phyloP scores from a whole-genome alignment of 139 green algal genomes.

The Axilococcus clingmanii region DNA sequence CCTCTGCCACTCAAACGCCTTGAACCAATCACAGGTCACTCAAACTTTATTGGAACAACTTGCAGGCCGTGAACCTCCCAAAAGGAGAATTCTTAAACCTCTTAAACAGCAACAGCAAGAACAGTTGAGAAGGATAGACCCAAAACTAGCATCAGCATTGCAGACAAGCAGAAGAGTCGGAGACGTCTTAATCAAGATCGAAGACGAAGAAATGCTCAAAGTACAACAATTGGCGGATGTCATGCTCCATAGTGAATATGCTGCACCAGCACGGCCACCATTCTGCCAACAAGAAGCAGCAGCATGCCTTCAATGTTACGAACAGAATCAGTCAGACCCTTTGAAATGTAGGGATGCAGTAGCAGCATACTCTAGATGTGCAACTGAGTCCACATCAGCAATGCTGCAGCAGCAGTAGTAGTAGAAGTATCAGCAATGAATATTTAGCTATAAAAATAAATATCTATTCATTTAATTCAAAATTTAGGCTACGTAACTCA shows the following conservation, averaged over 20 bases:
- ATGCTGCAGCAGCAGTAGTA: background rate
- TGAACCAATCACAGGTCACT: too few relatives aligned
- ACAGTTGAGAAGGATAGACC: too few relatives aligned
- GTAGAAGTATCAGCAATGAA: background rate
- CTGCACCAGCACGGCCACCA: background rate
- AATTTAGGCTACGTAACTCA: conserved; percentile 25
- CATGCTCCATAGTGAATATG: conserved; percentile 32
- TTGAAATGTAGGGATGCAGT: conserved; percentile 13
- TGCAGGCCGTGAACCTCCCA: too few relatives aligned
- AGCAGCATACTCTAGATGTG: conserved; percentile 18
- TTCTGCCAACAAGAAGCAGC: conserved; percentile 7
- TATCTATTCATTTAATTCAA: conserved; percentile 13
- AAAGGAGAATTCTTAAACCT: too few relatives aligned
- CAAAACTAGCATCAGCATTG: too few relatives aligned
- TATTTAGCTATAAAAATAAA: background rate
- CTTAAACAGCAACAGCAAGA: too few relatives aligned
- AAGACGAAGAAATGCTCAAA: conserved; percentile 30
- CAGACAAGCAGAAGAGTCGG: conserved; percentile 30
- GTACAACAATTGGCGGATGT: conserved; percentile 28
- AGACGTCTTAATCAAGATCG: conserved; percentile 35
- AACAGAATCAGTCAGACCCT: conserved; percentile 3
- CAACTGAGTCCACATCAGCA: background rate
- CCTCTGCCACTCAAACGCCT: too few relatives aligned
- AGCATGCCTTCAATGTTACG: conserved; percentile 19
- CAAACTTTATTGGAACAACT: too few relatives aligned